Conservation (phyloP, 768 basidiomycete species). For the Gloeostereum incarnatum region DNA sequence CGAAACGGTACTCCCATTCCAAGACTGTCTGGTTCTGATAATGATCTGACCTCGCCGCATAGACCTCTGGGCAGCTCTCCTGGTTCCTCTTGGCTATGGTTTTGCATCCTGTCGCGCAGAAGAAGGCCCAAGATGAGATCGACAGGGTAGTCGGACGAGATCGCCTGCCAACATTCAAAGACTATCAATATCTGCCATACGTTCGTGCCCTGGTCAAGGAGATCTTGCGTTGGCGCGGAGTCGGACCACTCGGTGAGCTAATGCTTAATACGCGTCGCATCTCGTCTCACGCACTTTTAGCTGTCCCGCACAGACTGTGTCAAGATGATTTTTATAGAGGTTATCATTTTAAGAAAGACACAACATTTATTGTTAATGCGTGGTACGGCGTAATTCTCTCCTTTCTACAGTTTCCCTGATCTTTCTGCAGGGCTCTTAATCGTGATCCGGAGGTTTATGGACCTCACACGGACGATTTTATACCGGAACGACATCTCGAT, state of each 20-base stretch:
- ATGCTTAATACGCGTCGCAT: not conserved
- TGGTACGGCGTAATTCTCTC: constrained; percentile 5
- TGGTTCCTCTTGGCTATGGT: constrained; percentile 11
- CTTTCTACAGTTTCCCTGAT: not conserved
- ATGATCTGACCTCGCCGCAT: not conserved
- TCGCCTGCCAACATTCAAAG: constrained; percentile 10
- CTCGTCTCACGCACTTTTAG: constrained; percentile 1
- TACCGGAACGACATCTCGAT: constrained; percentile 17
- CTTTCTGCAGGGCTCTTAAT: constrained; percentile 12
- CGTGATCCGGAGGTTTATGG: constrained; percentile 17
- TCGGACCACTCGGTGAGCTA: constrained; percentile 11
- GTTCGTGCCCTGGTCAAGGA: constrained; percentile 14
- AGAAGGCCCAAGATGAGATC: constrained; percentile 12
- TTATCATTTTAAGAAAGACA: constrained; percentile 16
- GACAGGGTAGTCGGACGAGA: constrained; percentile 13
- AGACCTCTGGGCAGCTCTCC: not conserved
- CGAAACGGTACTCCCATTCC: not conserved
- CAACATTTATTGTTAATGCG: constrained; percentile 15
- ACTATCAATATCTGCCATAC: constrained; percentile 11
- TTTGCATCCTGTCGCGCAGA: constrained; percentile 9
- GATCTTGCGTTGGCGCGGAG: constrained; percentile 10
- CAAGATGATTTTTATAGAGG: constrained; percentile 22
- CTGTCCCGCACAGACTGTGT: constrained; percentile 14
- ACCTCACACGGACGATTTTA: constrained; percentile 14
- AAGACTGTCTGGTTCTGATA: not conserved